Base-by-base conservation (phyloP, 345 rosid genomes). In the Balakata baccata region DNA sequence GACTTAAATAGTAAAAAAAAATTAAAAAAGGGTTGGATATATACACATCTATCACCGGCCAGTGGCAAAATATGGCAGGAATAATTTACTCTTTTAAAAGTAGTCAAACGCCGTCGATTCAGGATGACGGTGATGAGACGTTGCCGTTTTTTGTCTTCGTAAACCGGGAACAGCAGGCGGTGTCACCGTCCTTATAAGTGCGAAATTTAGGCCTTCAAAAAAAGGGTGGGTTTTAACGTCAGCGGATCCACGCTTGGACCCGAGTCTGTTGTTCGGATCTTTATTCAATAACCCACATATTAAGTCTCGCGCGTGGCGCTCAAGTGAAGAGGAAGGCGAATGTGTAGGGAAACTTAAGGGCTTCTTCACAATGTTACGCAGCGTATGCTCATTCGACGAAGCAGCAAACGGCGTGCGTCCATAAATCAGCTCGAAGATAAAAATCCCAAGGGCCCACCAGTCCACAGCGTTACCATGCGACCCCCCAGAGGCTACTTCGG, bases 391-490 rank as follows among this genome's bases (percentile, higher is more conserved):
- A 64, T 92, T 95, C 0, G 88, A 85, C 50, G 89, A 79, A 70
- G 92, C 96, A 0, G 89, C 85, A 78, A 95, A 95, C 14, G 99
- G 98, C 0, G 98, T 92, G 18, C 81, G 82, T 0, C 99, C 96
- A 75, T 95, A 91, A 3, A 95, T 73, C 81, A 92, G 84, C 81
- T 95, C 99, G 85, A 91, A 92, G 68, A 92, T 61, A 76, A 95
- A 87, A 16, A 95, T 80, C 13, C 99, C 99, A 3, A 86, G 75
- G 37, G 99, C 86, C 99, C 98, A 95, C 99, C 99, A 95, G 80
- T 95, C 99, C 64, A 95, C 98, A 0, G 97, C 96, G 61, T 85
- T 95, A 0, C 98, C 97, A 43, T 95, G 99, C 78, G 94, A 88
- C 60, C 94, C 90, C 29, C 97, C 98, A 0, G 99, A 87, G 4